Evolutionary conservation across 2,329 filamentous ascomycete genomes (phyloP).

Genomic region (Aureobasidium leucospermi): DNA sequence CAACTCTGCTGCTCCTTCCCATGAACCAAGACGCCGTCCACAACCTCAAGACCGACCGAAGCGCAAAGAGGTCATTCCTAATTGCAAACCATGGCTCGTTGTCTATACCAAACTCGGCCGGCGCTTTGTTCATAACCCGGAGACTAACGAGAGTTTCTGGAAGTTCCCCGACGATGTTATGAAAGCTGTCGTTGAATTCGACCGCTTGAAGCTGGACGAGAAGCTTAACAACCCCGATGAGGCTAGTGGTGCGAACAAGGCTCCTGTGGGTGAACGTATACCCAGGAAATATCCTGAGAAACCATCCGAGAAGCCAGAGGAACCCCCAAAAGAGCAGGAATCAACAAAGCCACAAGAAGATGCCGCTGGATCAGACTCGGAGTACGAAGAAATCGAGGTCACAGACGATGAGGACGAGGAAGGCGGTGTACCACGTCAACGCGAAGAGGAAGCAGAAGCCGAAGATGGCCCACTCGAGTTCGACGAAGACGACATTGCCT

Average conservation of each 20-base stretch:
- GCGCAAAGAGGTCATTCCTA: constrained; percentile 70
- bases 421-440: constrained; percentile 38
- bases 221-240: constrained; percentile 37
- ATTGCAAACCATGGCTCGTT: constrained; percentile 78
- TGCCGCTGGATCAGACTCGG: constrained; percentile 36
- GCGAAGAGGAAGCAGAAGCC: constrained; percentile 31
- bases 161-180: constrained; percentile 83
- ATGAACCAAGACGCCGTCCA: constrained; percentile 52
- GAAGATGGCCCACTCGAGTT: constrained; percentile 61
- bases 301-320: constrained; percentile 22
- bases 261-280: constrained; percentile 15
- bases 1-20: background rate
- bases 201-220: constrained; percentile 62
- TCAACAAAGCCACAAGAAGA: constrained; percentile 13
- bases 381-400: constrained; percentile 69
- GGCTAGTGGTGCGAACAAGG: constrained; percentile 21
- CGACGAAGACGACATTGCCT: constrained; percentile 89
- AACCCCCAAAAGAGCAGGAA: background rate
- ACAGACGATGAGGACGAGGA: constrained; percentile 49
- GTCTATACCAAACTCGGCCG: constrained; percentile 88
- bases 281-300: constrained; percentile 24
- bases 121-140: constrained; percentile 81
- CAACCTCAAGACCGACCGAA: constrained; percentile 74
- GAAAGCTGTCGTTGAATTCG: constrained; percentile 63
- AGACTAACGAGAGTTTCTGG: constrained; percentile 88